A percentile compares a stretch with the other conserved stretches of the same genome.
Evolutionary conservation across 805 yeast genomes (phyloP).

Genomic region (Monosporozyma siamensis): DNA sequence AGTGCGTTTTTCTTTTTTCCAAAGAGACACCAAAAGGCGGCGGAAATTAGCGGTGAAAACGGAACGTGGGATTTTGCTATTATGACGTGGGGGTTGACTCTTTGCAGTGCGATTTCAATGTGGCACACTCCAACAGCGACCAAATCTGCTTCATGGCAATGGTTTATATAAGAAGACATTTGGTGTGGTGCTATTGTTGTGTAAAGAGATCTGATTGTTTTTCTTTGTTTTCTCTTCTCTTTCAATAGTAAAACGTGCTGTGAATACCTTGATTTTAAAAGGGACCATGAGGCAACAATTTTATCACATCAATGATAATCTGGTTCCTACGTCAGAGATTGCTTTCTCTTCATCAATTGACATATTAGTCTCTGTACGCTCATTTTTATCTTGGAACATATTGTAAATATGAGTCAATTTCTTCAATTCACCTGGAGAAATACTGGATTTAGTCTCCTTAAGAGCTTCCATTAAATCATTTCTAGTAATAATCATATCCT

Average conservation of each 20-base stretch:
- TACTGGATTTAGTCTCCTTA: slow-evolving; percentile 79
- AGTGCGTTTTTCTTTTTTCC: too few relatives aligned
- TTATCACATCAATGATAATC: slow-evolving; percentile 67
- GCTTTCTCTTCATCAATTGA: not conserved
- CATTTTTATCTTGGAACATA: slow-evolving; percentile 67
- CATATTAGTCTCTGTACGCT: slow-evolving; percentile 37
- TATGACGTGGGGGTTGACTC: too few relatives aligned
- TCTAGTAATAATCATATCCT: slow-evolving; percentile 31
- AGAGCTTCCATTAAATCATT: slow-evolving; percentile 55
- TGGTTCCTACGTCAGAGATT: slow-evolving; percentile 48
- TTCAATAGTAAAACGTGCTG: not conserved
- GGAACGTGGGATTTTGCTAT: too few relatives aligned
- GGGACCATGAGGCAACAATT: not conserved
- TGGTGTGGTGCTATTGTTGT: not conserved
- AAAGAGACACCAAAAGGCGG: too few relatives aligned
- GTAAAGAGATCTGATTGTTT: not conserved
- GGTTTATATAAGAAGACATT: not conserved
- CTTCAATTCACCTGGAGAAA: slow-evolving; percentile 58
- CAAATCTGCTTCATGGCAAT: too few relatives aligned
- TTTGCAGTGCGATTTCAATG: too few relatives aligned
- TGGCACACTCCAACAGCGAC: too few relatives aligned
- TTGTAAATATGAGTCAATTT: slow-evolving; percentile 58
- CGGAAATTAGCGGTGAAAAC: too few relatives aligned
- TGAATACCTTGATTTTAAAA: not conserved
- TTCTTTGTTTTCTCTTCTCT: not conserved